Conservation (phyloP, 768 basidiomycete species). For the Xerocomellus amylosporus region DNA sequence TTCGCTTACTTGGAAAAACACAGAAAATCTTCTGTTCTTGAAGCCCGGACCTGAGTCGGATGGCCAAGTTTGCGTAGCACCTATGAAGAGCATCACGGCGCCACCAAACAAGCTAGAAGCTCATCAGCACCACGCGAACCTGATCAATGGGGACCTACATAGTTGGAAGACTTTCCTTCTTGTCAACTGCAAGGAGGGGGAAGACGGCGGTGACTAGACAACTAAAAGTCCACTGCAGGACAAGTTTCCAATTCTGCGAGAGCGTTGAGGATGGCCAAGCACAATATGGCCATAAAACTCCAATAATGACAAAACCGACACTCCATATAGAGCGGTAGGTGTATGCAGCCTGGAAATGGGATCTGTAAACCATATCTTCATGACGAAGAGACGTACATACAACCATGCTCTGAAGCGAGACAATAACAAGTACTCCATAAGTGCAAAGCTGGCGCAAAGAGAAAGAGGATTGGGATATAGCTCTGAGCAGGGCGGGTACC, state of each 20-base stretch:
- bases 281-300: conserved; percentile 60
- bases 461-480: conserved; percentile 21
- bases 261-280: conserved; percentile 44
- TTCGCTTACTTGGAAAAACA: conserved; percentile 25
- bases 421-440: conserved; percentile 35
- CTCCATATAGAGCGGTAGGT: conserved; percentile 72
- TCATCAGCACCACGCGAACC: conserved; percentile 6
- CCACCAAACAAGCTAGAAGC: conserved; percentile 48
- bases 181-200: conserved; percentile 70
- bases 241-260: conserved; percentile 24
- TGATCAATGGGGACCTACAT: conserved; percentile 50
- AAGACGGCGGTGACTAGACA: conserved; percentile 63
- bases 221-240: conserved; percentile 43
- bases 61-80: conserved; percentile 19
- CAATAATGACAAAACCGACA: conserved; percentile 57
- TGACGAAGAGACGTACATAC: conserved; percentile 40
- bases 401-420: conserved; percentile 66
- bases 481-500: conserved; percentile 12
- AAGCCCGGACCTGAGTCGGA: not conserved
- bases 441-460: conserved; percentile 23
- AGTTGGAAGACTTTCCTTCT: conserved; percentile 53
- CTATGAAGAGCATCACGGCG: conserved; percentile 39
- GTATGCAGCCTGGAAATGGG: conserved; percentile 55
- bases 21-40: conserved; percentile 3
- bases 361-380: not conserved